Evolutionary conservation across 2,329 filamentous ascomycete genomes (phyloP).

Genomic region (Chaetoscypha palmicola): DNA sequence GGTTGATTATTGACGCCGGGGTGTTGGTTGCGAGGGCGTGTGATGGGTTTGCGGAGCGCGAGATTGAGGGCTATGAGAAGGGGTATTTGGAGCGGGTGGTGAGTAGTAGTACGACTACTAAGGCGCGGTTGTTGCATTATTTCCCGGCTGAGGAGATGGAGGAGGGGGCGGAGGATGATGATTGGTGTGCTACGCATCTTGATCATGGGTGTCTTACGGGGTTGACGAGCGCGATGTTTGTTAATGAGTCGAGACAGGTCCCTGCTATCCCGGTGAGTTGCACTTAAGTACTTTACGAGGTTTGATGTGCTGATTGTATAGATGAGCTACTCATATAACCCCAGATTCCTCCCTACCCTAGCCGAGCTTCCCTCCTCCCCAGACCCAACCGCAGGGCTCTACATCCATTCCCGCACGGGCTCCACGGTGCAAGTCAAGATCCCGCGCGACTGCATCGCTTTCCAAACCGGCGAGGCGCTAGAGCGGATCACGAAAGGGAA

Average conservation of each 20-base stretch:
- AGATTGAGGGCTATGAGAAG: slow-evolving; percentile 67
- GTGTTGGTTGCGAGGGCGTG: slow-evolving; percentile 85
- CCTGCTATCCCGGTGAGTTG: slow-evolving; percentile 27
- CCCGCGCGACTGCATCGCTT: slow-evolving; percentile 83
- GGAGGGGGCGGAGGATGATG: slow-evolving; percentile 52
- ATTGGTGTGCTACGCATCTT: slow-evolving; percentile 89
- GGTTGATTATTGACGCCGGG: slow-evolving; percentile 81
- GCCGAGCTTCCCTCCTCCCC: slow-evolving; percentile 69
- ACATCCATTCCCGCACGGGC: slow-evolving; percentile 81
- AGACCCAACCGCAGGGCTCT: slow-evolving; percentile 80
- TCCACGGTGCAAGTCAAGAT: slow-evolving; percentile 87
- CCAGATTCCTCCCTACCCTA: slow-evolving; percentile 41
- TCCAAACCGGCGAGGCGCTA: slow-evolving; percentile 90
- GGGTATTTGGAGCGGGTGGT: slow-evolving; percentile 87
- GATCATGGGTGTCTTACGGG: slow-evolving; percentile 94
- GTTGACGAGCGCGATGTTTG: slow-evolving; percentile 91
- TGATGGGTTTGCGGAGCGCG: slow-evolving; percentile 73
- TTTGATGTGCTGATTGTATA: no score
- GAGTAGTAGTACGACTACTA: slow-evolving; percentile 76
- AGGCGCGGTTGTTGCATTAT: slow-evolving; percentile 88
- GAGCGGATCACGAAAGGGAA: slow-evolving; percentile 85
- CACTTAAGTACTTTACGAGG: no score
- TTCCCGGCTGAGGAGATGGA: slow-evolving; percentile 55
- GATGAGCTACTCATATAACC: slow-evolving; percentile 26
- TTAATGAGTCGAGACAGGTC: slow-evolving; percentile 60